Percentiles rank a stretch among this genome's conserved stretches.
phyloP scores from a whole-genome alignment of 1,284 basidiomycete genomes.

The Cryptococcus sp. region DNA sequence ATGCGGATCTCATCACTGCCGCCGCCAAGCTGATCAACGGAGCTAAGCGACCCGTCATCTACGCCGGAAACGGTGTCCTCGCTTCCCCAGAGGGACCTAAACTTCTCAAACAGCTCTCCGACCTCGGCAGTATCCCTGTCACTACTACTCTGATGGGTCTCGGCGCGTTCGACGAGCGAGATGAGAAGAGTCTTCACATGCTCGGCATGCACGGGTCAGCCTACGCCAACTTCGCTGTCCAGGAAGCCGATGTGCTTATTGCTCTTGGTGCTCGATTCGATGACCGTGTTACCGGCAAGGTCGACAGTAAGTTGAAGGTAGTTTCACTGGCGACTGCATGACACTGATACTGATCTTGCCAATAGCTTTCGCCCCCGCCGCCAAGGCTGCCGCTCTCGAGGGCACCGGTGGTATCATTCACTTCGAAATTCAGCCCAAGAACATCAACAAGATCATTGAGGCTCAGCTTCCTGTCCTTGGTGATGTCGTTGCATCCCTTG shows the following conservation, averaged over 20 bases:
- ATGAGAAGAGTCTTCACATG: conserved; percentile 90
- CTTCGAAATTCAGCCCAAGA: conserved; percentile 98
- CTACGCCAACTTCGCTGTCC: conserved; percentile 97
- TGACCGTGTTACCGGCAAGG: conserved; percentile 94
- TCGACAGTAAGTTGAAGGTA: conserved; percentile 60
- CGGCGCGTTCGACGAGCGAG: conserved; percentile 90
- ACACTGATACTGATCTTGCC: conserved; percentile 1
- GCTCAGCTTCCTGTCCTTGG: conserved; percentile 92
- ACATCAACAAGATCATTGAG: conserved; percentile 98
- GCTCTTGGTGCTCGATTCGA: conserved; percentile 96
- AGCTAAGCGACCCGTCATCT: conserved; percentile 88
- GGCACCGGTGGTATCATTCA: conserved; percentile 96
- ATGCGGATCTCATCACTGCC: conserved; percentile 69
- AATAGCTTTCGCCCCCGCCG: conserved; percentile 81
- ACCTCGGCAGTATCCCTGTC: conserved; percentile 91
- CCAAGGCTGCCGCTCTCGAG: conserved; percentile 78
- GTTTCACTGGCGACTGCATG: background rate
- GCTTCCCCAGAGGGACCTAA: conserved; percentile 79
- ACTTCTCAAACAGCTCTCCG: conserved; percentile 76
- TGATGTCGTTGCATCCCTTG: conserved; percentile 84
- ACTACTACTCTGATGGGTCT: conserved; percentile 96
- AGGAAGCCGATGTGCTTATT: conserved; percentile 95
- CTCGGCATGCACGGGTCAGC: conserved; percentile 98
- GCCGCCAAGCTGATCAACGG: conserved; percentile 90
- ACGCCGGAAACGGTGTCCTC: conserved; percentile 90